phyloP scores from a whole-genome alignment of 2,329 filamentous ascomycete genomes.

The Emydomyces testavorans region DNA sequence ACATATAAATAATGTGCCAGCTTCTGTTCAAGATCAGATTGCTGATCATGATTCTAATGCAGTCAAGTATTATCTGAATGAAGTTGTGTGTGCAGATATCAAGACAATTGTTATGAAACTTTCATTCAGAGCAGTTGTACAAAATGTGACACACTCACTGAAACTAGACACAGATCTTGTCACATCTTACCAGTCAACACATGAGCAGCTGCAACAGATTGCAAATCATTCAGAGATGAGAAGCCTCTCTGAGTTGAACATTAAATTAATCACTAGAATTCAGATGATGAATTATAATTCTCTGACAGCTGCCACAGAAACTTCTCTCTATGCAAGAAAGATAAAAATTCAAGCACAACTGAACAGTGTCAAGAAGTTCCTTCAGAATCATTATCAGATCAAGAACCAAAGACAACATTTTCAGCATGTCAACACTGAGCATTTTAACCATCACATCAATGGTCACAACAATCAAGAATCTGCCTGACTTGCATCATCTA shows the following conservation, averaged over 20 bases:
- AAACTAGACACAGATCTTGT: slow-evolving; percentile 16
- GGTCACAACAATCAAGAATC: neutral
- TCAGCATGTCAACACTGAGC: slow-evolving; percentile 16
- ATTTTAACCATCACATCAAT: slow-evolving; percentile 18
- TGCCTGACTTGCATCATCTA: neutral
- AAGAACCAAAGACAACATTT: slow-evolving; percentile 18
- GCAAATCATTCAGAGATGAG: slow-evolving; percentile 11
- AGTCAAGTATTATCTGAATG: slow-evolving; percentile 20
- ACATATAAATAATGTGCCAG: no score
- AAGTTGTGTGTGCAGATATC: slow-evolving; percentile 16
- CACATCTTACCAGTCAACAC: slow-evolving; percentile 14
- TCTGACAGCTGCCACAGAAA: no score
- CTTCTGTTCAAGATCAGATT: no score
- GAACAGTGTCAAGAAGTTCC: slow-evolving; percentile 13
- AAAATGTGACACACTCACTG: slow-evolving; percentile 13
- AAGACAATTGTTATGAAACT: slow-evolving; percentile 15
- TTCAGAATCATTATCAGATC: slow-evolving; percentile 6
- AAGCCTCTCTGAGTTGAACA: slow-evolving; percentile 7
- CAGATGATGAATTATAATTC: no score
- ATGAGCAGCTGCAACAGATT: slow-evolving; percentile 9
- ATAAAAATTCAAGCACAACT: slow-evolving; percentile 13
- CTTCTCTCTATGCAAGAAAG: no score
- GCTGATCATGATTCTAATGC: slow-evolving; percentile 17
- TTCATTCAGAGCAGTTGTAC: slow-evolving; percentile 16
- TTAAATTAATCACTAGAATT: no score